phyloP scores from a whole-genome alignment of 495 filamentous ascomycete genomes.

The Penicillium pancosmium region DNA sequence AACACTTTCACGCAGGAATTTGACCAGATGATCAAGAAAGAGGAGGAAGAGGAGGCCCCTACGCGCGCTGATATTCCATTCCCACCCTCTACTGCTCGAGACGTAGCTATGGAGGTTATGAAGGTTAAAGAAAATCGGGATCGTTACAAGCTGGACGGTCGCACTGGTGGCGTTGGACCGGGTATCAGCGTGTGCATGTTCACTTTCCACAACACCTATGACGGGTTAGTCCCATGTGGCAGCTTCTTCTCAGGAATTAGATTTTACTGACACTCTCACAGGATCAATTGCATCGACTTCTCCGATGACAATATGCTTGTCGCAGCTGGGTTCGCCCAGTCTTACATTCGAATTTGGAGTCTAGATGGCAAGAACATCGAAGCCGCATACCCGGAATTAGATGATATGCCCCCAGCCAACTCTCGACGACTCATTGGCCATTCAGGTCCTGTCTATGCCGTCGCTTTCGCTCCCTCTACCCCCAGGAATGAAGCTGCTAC shows the following conservation, averaged over 20 bases:
- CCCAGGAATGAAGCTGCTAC: slow-evolving; percentile 50
- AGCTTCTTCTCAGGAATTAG: neutral
- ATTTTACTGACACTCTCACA: slow-evolving; percentile 42
- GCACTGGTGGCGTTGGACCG: slow-evolving; percentile 77
- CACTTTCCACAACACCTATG: slow-evolving; percentile 94
- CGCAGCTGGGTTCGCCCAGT: slow-evolving; percentile 86
- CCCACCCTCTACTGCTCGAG: slow-evolving; percentile 81
- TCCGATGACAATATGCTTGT: slow-evolving; percentile 84
- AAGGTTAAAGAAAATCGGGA: slow-evolving; percentile 94
- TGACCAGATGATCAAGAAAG: slow-evolving; percentile 85
- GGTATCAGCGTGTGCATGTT: slow-evolving; percentile 90
- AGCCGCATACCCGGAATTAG: slow-evolving; percentile 46
- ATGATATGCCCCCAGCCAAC: slow-evolving; percentile 51
- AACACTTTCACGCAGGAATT: slow-evolving; percentile 73
- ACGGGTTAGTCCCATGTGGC: slow-evolving; percentile 61
- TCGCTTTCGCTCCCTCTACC: slow-evolving; percentile 86
- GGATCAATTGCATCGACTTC: slow-evolving; percentile 89
- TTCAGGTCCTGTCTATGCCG: slow-evolving; percentile 81
- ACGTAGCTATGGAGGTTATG: slow-evolving; percentile 91
- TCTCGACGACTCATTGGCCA: slow-evolving; percentile 89
- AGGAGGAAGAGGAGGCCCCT: slow-evolving; percentile 83
- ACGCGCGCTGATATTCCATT: slow-evolving; percentile 76
- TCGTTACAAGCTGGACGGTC: slow-evolving; percentile 77
- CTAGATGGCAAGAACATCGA: slow-evolving; percentile 73
- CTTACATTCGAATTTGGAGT: slow-evolving; percentile 92